These are phyloP conservation scores for Mycena belliarum DNA, from an alignment of 768 basidiomycete species.

Conservation along the genomic window DNA sequence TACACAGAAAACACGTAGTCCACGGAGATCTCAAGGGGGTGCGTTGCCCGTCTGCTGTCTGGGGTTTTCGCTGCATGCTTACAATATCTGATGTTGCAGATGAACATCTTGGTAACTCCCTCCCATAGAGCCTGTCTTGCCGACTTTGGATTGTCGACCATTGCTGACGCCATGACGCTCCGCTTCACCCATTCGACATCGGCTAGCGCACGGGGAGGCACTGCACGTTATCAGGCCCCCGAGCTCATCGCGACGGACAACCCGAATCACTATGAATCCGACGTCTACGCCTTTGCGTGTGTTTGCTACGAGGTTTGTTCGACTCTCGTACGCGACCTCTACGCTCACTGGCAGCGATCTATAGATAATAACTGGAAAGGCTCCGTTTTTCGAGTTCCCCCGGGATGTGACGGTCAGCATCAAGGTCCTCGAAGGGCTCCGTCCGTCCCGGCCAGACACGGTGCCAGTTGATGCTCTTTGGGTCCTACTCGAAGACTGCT, in stretches of 20 bases:
- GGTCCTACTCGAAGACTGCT: conserved; percentile 13
- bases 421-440: neutral
- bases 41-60: neutral
- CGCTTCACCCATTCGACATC: conserved; percentile 16
- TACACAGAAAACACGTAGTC: conserved; percentile 15
- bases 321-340: too few relatives aligned
- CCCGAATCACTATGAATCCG: conserved; percentile 2
- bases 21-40: conserved; percentile 26
- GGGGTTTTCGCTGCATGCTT: neutral
- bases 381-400: conserved; percentile 5
- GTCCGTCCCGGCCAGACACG: conserved; percentile 7
- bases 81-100: neutral
- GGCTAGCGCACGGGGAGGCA: conserved; percentile 5
- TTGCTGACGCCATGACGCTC: conserved; percentile 8
- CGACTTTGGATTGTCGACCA: conserved; percentile 21
- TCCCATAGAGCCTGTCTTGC: conserved; percentile 19
- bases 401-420: conserved; percentile 4
- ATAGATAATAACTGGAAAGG: conserved; percentile 13
- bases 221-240: conserved; percentile 12
- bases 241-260: conserved; percentile 1
- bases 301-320: conserved; percentile 16
- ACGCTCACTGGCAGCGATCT: neutral
- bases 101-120: conserved; percentile 22
- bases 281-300: conserved; percentile 17
- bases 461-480: conserved; percentile 5